These are phyloP conservation scores for Lunularia cruciata DNA, from an alignment of 225 moss, liverwort and hornwort genomes.

Conservation along the genomic window DNA sequence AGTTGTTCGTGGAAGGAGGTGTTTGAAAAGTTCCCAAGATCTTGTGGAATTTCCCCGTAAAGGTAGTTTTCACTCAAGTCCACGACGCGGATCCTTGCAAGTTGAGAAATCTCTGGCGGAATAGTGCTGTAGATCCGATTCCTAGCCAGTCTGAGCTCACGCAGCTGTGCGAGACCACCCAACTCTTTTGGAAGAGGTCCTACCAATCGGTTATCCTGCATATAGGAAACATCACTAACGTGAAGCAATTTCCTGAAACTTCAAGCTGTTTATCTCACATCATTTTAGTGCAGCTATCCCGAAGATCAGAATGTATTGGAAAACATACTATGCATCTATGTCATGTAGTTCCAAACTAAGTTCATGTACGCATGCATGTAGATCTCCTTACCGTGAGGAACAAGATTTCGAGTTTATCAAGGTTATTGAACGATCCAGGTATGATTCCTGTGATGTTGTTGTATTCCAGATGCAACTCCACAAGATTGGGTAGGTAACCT, in stretches of 20 bases:
- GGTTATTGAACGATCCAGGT: conserved; percentile 8
- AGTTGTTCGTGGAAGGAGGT: too few relatives aligned
- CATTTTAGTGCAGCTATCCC: too few relatives aligned
- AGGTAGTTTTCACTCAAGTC: too few relatives aligned
- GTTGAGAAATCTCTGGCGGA: neutral
- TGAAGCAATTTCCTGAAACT: too few relatives aligned
- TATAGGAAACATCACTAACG: too few relatives aligned
- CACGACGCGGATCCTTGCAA: neutral
- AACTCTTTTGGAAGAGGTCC: neutral
- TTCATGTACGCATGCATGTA: too few relatives aligned
- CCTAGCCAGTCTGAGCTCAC: neutral
- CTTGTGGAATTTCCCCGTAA: too few relatives aligned
- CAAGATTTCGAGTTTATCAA: neutral
- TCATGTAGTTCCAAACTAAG: too few relatives aligned
- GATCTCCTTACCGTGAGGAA: neutral
- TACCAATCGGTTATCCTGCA: neutral
- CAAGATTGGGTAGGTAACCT: neutral
- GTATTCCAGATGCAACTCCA: neutral
- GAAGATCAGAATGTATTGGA: too few relatives aligned
- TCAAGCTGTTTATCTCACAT: too few relatives aligned
- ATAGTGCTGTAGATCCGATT: neutral
- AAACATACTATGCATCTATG: too few relatives aligned
- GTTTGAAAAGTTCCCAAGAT: too few relatives aligned
- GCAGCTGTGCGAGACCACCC: neutral
- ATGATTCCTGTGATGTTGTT: conserved; percentile 23